Base-by-base conservation (phyloP, 139 green algal genomes). In the Protoeuglena noctilucae region DNA sequence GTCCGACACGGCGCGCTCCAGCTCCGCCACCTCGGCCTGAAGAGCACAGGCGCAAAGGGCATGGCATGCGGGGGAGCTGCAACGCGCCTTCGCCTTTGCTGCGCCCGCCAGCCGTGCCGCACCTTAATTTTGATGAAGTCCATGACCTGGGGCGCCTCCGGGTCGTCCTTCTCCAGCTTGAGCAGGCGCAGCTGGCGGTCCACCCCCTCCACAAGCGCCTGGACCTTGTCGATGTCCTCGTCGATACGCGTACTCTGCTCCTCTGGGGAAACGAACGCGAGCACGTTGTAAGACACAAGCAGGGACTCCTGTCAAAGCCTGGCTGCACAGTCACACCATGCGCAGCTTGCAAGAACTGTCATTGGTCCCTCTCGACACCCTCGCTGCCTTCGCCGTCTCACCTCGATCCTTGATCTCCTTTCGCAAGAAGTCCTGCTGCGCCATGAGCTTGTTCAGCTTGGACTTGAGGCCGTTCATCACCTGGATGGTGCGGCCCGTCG, bases 81-180 rank as follows among this genome's bases (percentile, higher is more conserved):
- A n/a, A n/a, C n/a, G n/a, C n/a, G n/a, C n/a, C n/a, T n/a, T n/a
- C n/a, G n/a, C n/a, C n/a, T n/a, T n/a, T n/a, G n/a, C n/a, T n/a
- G n/a, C n/a, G n/a, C n/a, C 46, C n/a, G n/a, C n/a, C n/a, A n/a
- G n/a, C n/a, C n/a, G n/a, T n/a, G n/a, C n/a, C n/a, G n/a, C n/a
- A n/a, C n/a, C n/a, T 85, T 85, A 12, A 93, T 27, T 31, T 64
- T 67, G 40, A 93, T 84, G 77, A 90, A 93, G 51, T 89, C 82
- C 67, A 88, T 75, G 21, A 92, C 86, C 46, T 73, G 62, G 1
- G 75, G 76, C 46, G 74, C 76, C 31, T 90, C 80, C 24, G 28
- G 58, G 50, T 54, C 25, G 21, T 48, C 16, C 19, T 51, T 2
- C 43, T 61, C 40, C 1, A 17, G 2, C 1, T n/a, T 28, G 25